These are phyloP conservation scores for Akanthomyces lecanii DNA, from an alignment of 2,329 filamentous ascomycete species.

Conservation along the genomic window DNA sequence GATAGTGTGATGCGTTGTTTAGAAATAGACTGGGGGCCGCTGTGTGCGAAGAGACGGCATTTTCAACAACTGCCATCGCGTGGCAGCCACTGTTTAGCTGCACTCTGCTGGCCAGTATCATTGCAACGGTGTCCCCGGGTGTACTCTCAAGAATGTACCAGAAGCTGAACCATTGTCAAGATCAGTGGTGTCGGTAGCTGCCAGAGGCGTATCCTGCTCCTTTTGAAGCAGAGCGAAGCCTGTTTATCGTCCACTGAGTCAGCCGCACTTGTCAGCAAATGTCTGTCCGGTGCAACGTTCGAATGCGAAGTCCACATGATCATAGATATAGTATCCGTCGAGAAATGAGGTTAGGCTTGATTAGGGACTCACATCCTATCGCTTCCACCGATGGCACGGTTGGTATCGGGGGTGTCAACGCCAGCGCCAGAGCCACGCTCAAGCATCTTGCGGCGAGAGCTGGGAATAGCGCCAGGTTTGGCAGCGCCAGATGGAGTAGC, in stretches of 20 bases:
- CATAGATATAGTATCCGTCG: slow-evolving; percentile 57
- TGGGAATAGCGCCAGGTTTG: slow-evolving; percentile 70
- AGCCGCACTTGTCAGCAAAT: slow-evolving; percentile 70
- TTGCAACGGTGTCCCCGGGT: background rate
- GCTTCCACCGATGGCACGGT: slow-evolving; percentile 72
- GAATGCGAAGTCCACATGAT: slow-evolving; percentile 72
- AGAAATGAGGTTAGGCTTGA: slow-evolving; percentile 45
- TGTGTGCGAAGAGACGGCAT: background rate
- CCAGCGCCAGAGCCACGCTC: slow-evolving; percentile 57
- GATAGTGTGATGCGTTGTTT: slow-evolving; percentile 33
- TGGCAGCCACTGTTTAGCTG: background rate
- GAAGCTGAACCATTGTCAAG: slow-evolving; percentile 23
- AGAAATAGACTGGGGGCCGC: background rate
- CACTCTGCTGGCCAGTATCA: background rate
- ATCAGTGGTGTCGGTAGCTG: slow-evolving; percentile 34
- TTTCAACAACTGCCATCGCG: background rate
- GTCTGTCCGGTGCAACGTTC: slow-evolving; percentile 69
- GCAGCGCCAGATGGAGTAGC: slow-evolving; percentile 59
- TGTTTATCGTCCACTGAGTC: slow-evolving; percentile 81
- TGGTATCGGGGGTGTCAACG: slow-evolving; percentile 67
- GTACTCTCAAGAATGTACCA: slow-evolving; percentile 16
- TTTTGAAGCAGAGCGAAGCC: slow-evolving; percentile 79
- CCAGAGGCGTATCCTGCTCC: slow-evolving; percentile 49
- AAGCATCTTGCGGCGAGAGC: slow-evolving; percentile 80
- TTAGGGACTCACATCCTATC: slow-evolving; percentile 91